Percentiles rank a stretch among this genome's conserved stretches.
These are phyloP conservation scores for Poa annua DNA, from an alignment of 176 grass and related monocot species.

Conservation along the genomic window DNA sequence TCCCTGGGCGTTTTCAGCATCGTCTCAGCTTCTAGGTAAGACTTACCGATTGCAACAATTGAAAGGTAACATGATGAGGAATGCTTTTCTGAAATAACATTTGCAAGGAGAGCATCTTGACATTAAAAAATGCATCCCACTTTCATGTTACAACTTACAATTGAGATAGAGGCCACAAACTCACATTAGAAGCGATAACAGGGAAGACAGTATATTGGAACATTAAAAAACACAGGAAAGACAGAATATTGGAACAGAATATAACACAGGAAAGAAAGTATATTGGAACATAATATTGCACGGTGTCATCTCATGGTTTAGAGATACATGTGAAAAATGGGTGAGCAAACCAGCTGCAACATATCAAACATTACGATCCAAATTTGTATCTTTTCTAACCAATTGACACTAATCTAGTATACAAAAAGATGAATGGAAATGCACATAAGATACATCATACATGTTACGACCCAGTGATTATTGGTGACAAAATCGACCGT, in stretches of 20 bases:
- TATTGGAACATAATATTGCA: not conserved
- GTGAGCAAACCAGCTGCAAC: not conserved
- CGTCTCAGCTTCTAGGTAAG: too few relatives aligned
- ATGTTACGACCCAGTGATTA: not conserved
- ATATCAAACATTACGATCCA: not conserved
- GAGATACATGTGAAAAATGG: not conserved
- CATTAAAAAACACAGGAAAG: not conserved
- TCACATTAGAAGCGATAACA: not conserved
- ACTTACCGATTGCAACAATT: too few relatives aligned
- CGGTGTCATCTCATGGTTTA: slow-evolving; percentile 1
- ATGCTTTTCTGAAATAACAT: too few relatives aligned
- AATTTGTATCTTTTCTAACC: slow-evolving; percentile 11
- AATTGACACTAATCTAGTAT: slow-evolving; percentile 25
- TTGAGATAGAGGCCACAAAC: not conserved
- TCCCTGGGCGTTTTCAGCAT: too few relatives aligned
- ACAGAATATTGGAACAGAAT: slow-evolving; percentile 9
- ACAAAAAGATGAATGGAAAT: slow-evolving; percentile 28
- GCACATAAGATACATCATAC: slow-evolving; percentile 15
- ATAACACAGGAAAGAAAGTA: not conserved
- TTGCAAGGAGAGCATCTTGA: not conserved
- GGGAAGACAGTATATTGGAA: not conserved
- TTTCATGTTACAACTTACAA: slow-evolving; percentile 3
- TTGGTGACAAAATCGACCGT: not conserved
- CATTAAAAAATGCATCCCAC: not conserved
- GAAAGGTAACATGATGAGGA: too few relatives aligned